Percentiles rank a stretch among this genome's conserved stretches.
Conservation (phyloP, 176 grass and related monocot species). For the Zea luxurians region DNA sequence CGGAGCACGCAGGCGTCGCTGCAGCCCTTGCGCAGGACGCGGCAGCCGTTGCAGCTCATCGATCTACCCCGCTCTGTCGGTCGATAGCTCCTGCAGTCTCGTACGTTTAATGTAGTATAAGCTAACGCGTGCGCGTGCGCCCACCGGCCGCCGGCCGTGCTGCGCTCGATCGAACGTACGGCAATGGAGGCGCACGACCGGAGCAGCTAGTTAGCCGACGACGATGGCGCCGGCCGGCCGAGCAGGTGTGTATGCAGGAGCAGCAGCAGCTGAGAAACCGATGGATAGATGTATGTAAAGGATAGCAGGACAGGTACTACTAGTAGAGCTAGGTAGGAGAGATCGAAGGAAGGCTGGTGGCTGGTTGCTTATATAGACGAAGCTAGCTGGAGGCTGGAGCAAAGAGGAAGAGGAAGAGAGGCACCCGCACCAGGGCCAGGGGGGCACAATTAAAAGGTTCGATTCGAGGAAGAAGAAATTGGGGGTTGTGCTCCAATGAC, state of each 20-base stretch:
- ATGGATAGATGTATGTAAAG: too few species aligned
- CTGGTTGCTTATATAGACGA: constrained; percentile 20
- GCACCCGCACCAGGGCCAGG: neutral
- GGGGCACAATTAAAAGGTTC: neutral
- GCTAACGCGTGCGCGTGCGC: too few species aligned
- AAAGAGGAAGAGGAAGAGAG: neutral
- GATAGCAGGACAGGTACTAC: too few species aligned
- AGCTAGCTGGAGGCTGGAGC: too few species aligned
- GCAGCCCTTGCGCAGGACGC: constrained; percentile 84
- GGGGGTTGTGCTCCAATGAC: constrained; percentile 44
- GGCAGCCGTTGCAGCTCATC: constrained; percentile 78
- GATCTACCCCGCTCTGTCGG: too few species aligned
- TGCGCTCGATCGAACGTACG: neutral
- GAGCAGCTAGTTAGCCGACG: neutral
- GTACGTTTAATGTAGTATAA: too few species aligned
- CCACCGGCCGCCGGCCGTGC: neutral
- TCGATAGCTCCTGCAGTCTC: too few species aligned
- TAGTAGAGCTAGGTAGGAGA: constrained; percentile 1
- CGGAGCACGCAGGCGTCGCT: constrained; percentile 79
- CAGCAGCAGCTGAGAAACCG: neutral
- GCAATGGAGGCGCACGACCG: neutral
- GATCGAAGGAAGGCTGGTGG: neutral
- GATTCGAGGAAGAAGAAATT: neutral
- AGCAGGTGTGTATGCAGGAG: neutral
- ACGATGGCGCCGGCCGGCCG: too few species aligned